A percentile compares a stretch with the other conserved stretches of the same genome.
Evolutionary conservation across 495 filamentous ascomycete species (phyloP).

Genomic region (Talaromyces thailandensis): DNA sequence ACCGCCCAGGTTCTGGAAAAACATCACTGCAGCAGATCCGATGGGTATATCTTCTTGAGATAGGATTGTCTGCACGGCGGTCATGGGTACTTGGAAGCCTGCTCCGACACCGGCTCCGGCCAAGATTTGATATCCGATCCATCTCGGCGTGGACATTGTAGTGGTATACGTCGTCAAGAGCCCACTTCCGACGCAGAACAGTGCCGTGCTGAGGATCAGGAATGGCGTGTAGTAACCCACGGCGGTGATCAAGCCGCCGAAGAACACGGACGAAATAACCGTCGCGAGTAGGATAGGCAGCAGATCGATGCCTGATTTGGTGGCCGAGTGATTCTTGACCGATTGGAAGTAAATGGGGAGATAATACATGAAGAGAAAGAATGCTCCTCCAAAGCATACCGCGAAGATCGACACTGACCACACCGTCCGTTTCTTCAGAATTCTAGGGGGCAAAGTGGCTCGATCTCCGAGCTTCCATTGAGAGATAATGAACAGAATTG

Average conservation of each 20-base stretch:
- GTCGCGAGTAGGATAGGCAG: slow-evolving; percentile 29
- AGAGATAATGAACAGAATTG: slow-evolving; percentile 19
- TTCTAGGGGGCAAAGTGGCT: slow-evolving; percentile 22
- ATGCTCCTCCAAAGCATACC: slow-evolving; percentile 43
- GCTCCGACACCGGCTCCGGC: slow-evolving; percentile 41
- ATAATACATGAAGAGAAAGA: slow-evolving; percentile 45
- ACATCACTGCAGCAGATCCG: slow-evolving; percentile 37
- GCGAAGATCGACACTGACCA: slow-evolving; percentile 43
- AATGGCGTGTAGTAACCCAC: slow-evolving; percentile 65
- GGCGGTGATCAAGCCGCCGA: slow-evolving; percentile 44
- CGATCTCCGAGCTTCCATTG: slow-evolving; percentile 17
- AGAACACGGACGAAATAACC: slow-evolving; percentile 20
- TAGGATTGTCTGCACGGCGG: slow-evolving; percentile 21
- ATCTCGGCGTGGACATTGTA: slow-evolving; percentile 32
- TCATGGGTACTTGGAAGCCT: slow-evolving; percentile 36
- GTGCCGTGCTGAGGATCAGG: slow-evolving; percentile 42
- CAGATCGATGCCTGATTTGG: slow-evolving; percentile 46
- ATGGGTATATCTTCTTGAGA: slow-evolving; percentile 41
- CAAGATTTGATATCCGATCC: slow-evolving; percentile 56
- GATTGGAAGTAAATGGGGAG: slow-evolving; percentile 42
- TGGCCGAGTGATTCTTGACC: slow-evolving; percentile 52
- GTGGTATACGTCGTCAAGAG: slow-evolving; percentile 49
- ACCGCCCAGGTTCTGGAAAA: slow-evolving; percentile 43
- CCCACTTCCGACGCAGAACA: slow-evolving; percentile 54
- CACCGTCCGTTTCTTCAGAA: slow-evolving; percentile 35